A percentile compares a stretch with the other conserved stretches of the same genome.
Conservation (phyloP, 441 rosid genomes). For the Aquilaria agallochum region DNA sequence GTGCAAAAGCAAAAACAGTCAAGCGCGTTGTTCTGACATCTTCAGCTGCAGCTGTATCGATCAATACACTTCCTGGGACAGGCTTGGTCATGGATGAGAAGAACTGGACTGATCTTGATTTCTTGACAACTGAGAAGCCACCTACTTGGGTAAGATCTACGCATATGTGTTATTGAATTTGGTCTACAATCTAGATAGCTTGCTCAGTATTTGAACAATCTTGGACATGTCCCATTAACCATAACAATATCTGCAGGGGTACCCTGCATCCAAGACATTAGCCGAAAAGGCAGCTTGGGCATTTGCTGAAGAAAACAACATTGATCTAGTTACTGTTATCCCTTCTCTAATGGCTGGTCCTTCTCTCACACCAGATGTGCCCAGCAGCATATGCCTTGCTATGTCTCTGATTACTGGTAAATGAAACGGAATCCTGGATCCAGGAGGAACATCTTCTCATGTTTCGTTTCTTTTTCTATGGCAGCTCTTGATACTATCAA, state of each 20-base stretch:
- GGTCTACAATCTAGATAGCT: not conserved
- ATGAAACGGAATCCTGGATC: not conserved
- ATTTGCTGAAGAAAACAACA: conserved; percentile 59
- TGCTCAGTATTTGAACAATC: not conserved
- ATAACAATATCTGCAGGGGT: conserved; percentile 51
- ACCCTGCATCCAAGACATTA: conserved; percentile 60
- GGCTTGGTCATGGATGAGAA: conserved; percentile 64
- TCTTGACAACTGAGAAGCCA: conserved; percentile 59
- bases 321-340: conserved; percentile 65
- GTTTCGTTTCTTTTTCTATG: not conserved
- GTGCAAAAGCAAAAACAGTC: conserved; percentile 55
- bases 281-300: conserved; percentile 79
- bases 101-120: conserved; percentile 70
- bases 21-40: conserved; percentile 79
- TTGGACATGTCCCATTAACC: not conserved
- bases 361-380: conserved; percentile 49
- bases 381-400: conserved; percentile 55
- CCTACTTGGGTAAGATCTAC: conserved; percentile 61
- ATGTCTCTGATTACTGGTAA: conserved; percentile 62
- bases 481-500: not conserved
- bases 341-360: conserved; percentile 71
- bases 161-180: too few species aligned
- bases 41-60: conserved; percentile 75
- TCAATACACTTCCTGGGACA: conserved; percentile 53
- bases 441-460: not conserved